Evolutionary conservation across 495 filamentous ascomycete genomes (phyloP), one percentile per base, ranked within the genome.

Genomic region (Aspergillus mulundensis): DNA sequence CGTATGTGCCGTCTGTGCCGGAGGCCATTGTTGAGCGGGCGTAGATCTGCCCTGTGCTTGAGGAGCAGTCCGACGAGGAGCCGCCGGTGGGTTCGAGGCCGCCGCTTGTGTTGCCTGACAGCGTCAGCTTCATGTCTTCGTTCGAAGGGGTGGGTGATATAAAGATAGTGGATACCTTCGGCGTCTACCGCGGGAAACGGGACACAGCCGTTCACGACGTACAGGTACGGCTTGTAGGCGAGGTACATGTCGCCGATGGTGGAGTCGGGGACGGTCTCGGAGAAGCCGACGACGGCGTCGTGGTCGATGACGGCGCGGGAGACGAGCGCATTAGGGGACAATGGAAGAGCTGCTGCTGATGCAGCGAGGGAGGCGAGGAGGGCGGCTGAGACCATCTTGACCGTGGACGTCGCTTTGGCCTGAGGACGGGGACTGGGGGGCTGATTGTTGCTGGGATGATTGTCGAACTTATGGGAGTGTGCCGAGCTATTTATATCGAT

Each of bases 171-270:
- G n/a, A n/a, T n/a, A 7, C 80, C 80, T 0, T 67, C 61, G 0
- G 64, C 71, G 54, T 83, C 75, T 7, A 83, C 77, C 2, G 74
- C 79, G 2, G 80, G 78, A 61, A 80, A 81, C 0, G 80, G 80
- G 8, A 83, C 80, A 52, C 80, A 83, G 24, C 80, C 79, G 58
- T 77, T 77, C 10, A 65, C 65, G 8, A 83, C 79, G 1, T 81
- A 51, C 6, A 83, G 64, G 25, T 71, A 69, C 5, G 80, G 80
- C 57, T 83, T 65, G 56, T 80, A 83, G 15, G 73, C 74, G 19
- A 77, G 54, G 53, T 78, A 78, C 6, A 79, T 53, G 3, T 71
- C 66, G 0, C 80, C 80, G 0, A 53, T 57, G 0, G 65, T 63
- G 3, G 66, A 70, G n/a, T 61, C 64, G 0, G 80, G 80, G 1